Base-by-base conservation (phyloP, 768 basidiomycete species). In the Tulasnella sp. region DNA sequence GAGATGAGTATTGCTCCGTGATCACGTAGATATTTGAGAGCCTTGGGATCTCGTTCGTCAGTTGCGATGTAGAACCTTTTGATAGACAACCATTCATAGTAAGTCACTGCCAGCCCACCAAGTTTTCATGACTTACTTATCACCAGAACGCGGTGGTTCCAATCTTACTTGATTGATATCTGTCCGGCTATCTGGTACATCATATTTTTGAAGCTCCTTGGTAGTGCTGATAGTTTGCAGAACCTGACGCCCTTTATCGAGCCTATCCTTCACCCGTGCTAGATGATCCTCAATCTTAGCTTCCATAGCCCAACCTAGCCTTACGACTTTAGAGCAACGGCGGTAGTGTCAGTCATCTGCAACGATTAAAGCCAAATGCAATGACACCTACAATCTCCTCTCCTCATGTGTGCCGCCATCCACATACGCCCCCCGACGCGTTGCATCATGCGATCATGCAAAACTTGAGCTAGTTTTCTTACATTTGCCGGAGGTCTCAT, bases 241-340 rank as follows among this genome's bases (percentile, higher is more conserved):
- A 20, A 59, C 12, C 20, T 37, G 37, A 33, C 62, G 61, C 41
- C 69, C 69, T 15, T 50, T 48, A 6, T 53, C 53, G 48, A 58
- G 61, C 4, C 46, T 59, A 35, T 45, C 49, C 52, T 62, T 60
- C 35, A 72, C 62, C 10, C 67, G 65, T 15, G 54, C 28, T 37
- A 70, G 57, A 53, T 72, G 70, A 1, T 58, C 63, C 47, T 65
- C 62, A 9, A 69, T 63, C 1, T 63, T 60, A 0, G 48, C 28
- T 28, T 67, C 63, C 69, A 68, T 22, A 19, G 64, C 67, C 69
- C 72, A 32, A 58, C 56, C 34, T 29, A 67, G 58, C 22, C 66
- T 66, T 62, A 48, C 25, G 53, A 55, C 46, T 57, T n/a, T n/a
- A n/a, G n/a, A n/a, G n/a, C n/a, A n/a, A n/a, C n/a, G n/a, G n/a